Evolutionary conservation across 768 basidiomycete genomes (phyloP).

Genomic region (Boletus vermiculosoides): DNA sequence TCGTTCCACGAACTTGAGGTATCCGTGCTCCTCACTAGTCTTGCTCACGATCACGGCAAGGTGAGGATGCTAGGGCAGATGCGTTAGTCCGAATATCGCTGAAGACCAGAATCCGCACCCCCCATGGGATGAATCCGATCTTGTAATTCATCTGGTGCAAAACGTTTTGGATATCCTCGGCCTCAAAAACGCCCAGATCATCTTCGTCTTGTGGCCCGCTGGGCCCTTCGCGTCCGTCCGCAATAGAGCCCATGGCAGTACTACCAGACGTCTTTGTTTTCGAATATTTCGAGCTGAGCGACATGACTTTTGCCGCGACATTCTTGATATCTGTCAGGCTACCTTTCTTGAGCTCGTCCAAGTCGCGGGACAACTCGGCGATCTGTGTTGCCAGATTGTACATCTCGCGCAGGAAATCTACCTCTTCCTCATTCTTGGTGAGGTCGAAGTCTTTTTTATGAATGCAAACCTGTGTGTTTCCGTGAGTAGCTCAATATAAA

Average conservation of each 20-base stretch:
- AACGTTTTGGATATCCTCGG: slow-evolving; percentile 2
- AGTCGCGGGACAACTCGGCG: background rate
- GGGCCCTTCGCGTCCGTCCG: background rate
- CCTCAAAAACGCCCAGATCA: background rate
- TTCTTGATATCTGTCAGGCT: background rate
- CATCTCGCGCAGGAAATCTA: slow-evolving; percentile 12
- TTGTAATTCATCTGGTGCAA: background rate
- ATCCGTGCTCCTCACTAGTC: no score
- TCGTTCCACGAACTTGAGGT: no score
- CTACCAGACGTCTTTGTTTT: background rate
- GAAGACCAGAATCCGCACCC: background rate
- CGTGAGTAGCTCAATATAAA: background rate
- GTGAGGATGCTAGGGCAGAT: background rate
- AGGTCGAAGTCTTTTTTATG: background rate
- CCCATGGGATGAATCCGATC: background rate
- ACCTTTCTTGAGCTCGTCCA: background rate
- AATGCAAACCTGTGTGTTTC: slow-evolving; percentile 5
- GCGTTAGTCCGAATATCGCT: background rate
- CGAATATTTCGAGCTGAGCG: background rate
- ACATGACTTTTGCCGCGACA: background rate
- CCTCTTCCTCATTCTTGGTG: background rate
- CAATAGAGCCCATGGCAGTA: background rate
- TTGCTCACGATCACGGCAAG: no score
- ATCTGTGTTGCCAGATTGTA: slow-evolving; percentile 10
- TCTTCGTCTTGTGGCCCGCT: background rate